phyloP scores from a whole-genome alignment of 2,329 filamentous ascomycete genomes.

The Alternaria viburni region DNA sequence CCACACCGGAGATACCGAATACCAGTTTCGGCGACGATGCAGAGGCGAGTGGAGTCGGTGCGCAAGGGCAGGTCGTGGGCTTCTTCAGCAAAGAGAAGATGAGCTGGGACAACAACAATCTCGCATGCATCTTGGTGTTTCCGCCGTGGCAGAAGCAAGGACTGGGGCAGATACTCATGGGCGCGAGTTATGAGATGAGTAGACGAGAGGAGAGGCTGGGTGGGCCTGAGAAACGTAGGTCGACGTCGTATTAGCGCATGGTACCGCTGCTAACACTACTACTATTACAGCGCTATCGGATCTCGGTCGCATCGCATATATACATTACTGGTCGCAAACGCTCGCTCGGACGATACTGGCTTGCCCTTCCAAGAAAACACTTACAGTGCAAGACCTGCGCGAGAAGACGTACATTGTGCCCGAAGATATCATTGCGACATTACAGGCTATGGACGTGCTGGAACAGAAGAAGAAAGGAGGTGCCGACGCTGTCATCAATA shows the following conservation, averaged over 20 bases:
- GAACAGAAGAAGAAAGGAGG: constrained; percentile 60
- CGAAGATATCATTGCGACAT: constrained; percentile 80
- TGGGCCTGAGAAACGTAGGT: constrained; percentile 81
- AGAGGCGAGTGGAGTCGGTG: background rate
- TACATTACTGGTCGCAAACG: constrained; percentile 84
- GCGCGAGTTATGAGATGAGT: constrained; percentile 90
- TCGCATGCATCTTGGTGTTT: constrained; percentile 95
- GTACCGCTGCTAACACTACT: constrained; percentile 9
- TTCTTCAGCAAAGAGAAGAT: constrained; percentile 99
- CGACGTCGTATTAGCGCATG: fast-evolving
- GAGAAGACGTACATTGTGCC: constrained; percentile 80
- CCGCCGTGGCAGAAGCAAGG: constrained; percentile 94
- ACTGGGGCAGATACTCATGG: constrained; percentile 87
- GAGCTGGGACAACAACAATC: constrained; percentile 98
- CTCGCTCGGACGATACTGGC: constrained; percentile 71
- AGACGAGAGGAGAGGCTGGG: constrained; percentile 82
- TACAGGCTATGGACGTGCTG: constrained; percentile 80
- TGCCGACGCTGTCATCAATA: constrained; percentile 60
- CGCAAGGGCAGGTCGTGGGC: constrained; percentile 71
- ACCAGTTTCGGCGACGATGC: constrained; percentile 31
- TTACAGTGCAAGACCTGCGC: constrained; percentile 76
- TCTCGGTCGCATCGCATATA: constrained; percentile 81
- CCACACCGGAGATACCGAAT: constrained; percentile 42
- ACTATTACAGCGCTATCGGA: constrained; percentile 70
- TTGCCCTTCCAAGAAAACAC: constrained; percentile 53